These are phyloP conservation scores for Rhodamnia argentea DNA, from an alignment of 345 rosid species.

Conservation along the genomic window DNA sequence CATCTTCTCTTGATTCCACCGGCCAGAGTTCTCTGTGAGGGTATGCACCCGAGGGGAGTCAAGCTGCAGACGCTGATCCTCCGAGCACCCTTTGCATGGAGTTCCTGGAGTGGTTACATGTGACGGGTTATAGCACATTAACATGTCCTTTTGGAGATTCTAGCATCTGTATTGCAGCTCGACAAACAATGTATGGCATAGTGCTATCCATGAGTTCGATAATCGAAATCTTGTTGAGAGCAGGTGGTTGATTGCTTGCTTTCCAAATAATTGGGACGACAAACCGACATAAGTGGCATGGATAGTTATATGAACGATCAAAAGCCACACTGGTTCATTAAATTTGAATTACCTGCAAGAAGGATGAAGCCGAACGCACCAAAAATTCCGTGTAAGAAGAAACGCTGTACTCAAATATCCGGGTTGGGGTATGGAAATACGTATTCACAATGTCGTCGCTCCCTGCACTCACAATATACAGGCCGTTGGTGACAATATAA, in stretches of 20 bases:
- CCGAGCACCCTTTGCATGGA: constrained; percentile 22
- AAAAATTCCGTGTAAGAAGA: constrained; percentile 8
- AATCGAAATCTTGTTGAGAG: not conserved
- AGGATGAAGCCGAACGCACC: constrained; percentile 3
- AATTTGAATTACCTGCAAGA: constrained; percentile 3
- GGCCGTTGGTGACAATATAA: constrained; percentile 6
- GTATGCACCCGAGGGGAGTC: constrained; percentile 24
- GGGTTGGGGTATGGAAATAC: constrained; percentile 1
- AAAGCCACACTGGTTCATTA: not conserved
- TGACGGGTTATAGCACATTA: not conserved
- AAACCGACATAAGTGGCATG: not conserved
- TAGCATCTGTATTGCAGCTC: not conserved
- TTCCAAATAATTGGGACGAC: not conserved
- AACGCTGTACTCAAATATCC: not conserved
- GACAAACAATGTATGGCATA: not conserved
- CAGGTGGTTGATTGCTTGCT: not conserved
- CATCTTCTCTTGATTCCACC: constrained; percentile 13
- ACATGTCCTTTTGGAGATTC: not conserved
- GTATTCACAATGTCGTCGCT: constrained; percentile 27
- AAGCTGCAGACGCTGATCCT: constrained; percentile 4
- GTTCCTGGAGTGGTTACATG: constrained; percentile 4
- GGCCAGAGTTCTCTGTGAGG: constrained; percentile 8
- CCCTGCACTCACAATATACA: constrained; percentile 18
- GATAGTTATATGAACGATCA: not conserved
- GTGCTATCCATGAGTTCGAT: not conserved